Evolutionary conservation across 139 green algal genomes (phyloP).

Genomic region (Chlorella sorokiniana): DNA sequence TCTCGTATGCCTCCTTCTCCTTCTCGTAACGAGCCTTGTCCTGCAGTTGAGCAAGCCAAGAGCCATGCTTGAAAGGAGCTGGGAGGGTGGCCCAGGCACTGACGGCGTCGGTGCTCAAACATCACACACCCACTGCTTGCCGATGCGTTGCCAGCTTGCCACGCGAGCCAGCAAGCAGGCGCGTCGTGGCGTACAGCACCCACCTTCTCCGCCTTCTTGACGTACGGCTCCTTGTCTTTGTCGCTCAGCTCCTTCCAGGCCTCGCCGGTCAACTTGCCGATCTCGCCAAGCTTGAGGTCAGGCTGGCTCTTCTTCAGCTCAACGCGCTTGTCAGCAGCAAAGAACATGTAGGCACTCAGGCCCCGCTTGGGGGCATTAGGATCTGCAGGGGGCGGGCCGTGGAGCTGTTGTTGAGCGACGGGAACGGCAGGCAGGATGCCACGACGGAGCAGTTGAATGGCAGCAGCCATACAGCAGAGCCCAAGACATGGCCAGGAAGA

Average conservation of each 20-base stretch:
- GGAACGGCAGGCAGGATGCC: not conserved
- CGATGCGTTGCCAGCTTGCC: no score
- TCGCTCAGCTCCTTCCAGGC: conserved; percentile 38
- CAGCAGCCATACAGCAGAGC: no score
- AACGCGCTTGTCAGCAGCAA: conserved; percentile 15
- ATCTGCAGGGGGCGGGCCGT: not conserved
- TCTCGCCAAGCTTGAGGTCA: conserved; percentile 28
- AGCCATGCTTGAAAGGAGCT: not conserved
- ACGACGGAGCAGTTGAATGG: not conserved
- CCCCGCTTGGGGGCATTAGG: conserved; percentile 52
- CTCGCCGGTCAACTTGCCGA: conserved; percentile 41
- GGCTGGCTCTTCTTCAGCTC: conserved; percentile 34
- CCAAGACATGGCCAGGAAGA: no score
- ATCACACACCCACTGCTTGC: no score
- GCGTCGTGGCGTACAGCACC: not conserved
- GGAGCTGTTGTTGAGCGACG: not conserved
- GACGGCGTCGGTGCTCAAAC: no score
- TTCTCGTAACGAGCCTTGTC: conserved; percentile 40
- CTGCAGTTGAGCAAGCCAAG: not conserved
- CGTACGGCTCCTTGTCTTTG: conserved; percentile 37
- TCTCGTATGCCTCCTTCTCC: conserved; percentile 32
- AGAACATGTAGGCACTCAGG: conserved; percentile 48
- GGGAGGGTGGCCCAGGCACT: not conserved
- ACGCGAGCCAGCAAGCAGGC: not conserved
- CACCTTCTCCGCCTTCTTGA: conserved; percentile 45